Evolutionary conservation across 1,284 basidiomycete genomes (phyloP), one percentile per base, ranked within the genome.

Genomic region (Exobasidium rhododendri): DNA sequence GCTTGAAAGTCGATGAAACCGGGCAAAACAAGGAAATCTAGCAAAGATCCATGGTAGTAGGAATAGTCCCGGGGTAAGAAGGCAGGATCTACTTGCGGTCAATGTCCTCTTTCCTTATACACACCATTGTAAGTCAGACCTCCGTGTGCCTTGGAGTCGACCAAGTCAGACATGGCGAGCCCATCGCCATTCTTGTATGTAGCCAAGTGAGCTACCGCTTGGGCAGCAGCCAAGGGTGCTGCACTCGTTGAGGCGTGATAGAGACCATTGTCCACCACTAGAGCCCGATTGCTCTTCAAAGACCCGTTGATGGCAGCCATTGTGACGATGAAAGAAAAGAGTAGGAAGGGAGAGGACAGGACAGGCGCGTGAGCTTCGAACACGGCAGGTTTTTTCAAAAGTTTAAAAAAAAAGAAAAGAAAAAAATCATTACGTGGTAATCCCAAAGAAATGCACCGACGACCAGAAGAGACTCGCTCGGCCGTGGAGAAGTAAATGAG

Each of bases 1-100:
- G 92, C 90, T 35, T 88, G 84, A 81, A 98, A 99, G 83, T 94
- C 87, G 75, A 99, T 97, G 82, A 91, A 93, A 59, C 96, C 94
- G n/a, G 96, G 94, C 3, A 82, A 68, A 44, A 81, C 78, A 59
- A 81, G 71, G 62, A 81, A 81, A 70, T 80, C 76, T 53, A 26
- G n/a, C n/a, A n/a, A n/a, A n/a, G n/a, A n/a, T n/a, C n/a, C n/a
- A n/a, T n/a, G n/a, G 44, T 13, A 51, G n/a, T 14, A 20, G 32
- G n/a, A n/a, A n/a, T n/a, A n/a, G n/a, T n/a, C n/a, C n/a, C n/a
- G n/a, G 52, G 26, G 40, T 44, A 44, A 44, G 43, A 14, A 44
- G 14, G 43, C 14, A 14, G 43, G 43, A 14, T 14, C 14, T n/a
- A n/a, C 14, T 14, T 44, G 43, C 43, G 11, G 50, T n/a, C 24